Evolutionary conservation across 1,284 basidiomycete genomes (phyloP).

Genomic region (Cryptococcus sp.): DNA sequence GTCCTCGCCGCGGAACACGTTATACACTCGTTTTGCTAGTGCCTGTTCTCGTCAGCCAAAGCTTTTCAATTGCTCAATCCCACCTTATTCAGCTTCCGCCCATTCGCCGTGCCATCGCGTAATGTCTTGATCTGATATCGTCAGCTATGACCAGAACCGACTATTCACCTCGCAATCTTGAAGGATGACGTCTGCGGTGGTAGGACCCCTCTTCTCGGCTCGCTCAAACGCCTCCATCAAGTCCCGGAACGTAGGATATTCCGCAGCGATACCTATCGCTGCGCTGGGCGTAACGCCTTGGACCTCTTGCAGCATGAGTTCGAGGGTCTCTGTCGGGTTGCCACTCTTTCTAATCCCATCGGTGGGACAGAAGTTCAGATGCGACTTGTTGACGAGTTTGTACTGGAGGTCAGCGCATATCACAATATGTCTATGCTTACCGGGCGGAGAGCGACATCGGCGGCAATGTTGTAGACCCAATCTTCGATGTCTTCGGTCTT

Average conservation of each 20-base stretch:
- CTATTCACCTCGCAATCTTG: conserved; percentile 39
- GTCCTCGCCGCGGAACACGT: conserved; percentile 40
- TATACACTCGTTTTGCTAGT: conserved; percentile 39
- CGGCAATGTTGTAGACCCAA: conserved; percentile 51
- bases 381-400: conserved; percentile 50
- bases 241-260: conserved; percentile 37
- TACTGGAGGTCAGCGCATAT: conserved; percentile 25
- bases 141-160: background rate
- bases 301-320: conserved; percentile 52
- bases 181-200: conserved; percentile 36
- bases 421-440: conserved; percentile 19
- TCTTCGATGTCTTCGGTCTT: conserved; percentile 50
- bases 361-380: conserved; percentile 48
- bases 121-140: conserved; percentile 27
- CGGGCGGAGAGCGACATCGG: conserved; percentile 50
- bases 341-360: conserved; percentile 34
- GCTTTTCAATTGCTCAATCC: conserved; percentile 6
- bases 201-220: conserved; percentile 28
- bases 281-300: conserved; percentile 48
- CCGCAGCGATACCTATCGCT: conserved; percentile 37
- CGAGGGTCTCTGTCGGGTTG: conserved; percentile 33
- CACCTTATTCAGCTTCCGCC: conserved; percentile 40
- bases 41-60: conserved; percentile 24
- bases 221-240: conserved; percentile 49
- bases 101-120: conserved; percentile 36